These are phyloP conservation scores for Tetraselmis striata DNA, from an alignment of 139 green algal genomes.

Conservation along the genomic window DNA sequence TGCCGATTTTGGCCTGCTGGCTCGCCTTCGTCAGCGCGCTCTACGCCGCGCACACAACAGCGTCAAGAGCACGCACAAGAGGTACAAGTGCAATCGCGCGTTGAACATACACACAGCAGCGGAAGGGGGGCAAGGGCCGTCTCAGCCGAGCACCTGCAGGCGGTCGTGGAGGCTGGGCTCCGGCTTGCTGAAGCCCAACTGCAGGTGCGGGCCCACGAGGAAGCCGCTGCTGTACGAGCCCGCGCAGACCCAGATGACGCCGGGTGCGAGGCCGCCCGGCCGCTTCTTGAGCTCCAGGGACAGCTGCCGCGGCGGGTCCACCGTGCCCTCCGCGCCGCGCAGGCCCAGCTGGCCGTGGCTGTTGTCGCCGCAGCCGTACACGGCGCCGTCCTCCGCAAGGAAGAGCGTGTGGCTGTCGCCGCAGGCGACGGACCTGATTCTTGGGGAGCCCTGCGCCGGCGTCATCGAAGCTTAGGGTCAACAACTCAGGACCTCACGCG, in stretches of 20 bases:
- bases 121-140: no score
- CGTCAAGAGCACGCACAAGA: no score
- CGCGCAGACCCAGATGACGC: slow-evolving; percentile 49
- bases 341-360: slow-evolving; percentile 43
- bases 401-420: slow-evolving; percentile 62
- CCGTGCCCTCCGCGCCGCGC: slow-evolving; percentile 12
- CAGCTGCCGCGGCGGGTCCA: slow-evolving; percentile 12
- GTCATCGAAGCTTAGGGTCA: no score
- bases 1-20: neutral
- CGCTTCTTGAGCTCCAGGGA: slow-evolving; percentile 6
- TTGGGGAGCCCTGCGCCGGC: neutral
- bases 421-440: slow-evolving; percentile 33
- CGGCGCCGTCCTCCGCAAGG: slow-evolving; percentile 47
- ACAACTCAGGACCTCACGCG: no score
- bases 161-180: neutral
- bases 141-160: neutral
- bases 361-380: slow-evolving; percentile 59
- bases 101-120: no score
- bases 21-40: neutral
- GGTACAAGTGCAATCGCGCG: no score
- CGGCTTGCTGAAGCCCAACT: neutral
- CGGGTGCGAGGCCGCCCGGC: slow-evolving; percentile 19
- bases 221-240: slow-evolving; percentile 53
- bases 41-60: neutral
- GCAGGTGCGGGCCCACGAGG: slow-evolving; percentile 39